These are phyloP conservation scores for Penicillium verhagenii DNA, from an alignment of 495 filamentous ascomycete species.

Conservation along the genomic window DNA sequence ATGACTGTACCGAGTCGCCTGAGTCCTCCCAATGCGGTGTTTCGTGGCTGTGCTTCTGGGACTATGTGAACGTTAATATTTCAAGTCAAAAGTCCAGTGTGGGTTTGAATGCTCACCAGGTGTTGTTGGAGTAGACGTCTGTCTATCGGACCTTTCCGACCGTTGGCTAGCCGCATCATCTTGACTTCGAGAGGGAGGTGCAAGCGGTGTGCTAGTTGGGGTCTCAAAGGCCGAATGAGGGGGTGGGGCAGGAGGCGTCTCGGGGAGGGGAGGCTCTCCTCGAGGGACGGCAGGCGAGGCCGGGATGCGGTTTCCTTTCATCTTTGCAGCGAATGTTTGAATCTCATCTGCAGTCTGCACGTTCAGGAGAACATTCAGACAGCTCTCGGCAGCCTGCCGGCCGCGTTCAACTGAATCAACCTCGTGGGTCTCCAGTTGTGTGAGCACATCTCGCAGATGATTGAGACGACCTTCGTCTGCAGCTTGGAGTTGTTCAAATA, in stretches of 20 bases:
- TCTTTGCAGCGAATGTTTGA: slow-evolving; percentile 70
- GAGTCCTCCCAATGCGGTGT: slow-evolving; percentile 51
- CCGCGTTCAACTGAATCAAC: slow-evolving; percentile 81
- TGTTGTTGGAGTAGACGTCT: slow-evolving; percentile 38
- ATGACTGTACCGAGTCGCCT: slow-evolving; percentile 81
- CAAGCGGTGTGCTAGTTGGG: slow-evolving; percentile 15
- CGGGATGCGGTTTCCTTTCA: slow-evolving; percentile 29
- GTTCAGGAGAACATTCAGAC: slow-evolving; percentile 81
- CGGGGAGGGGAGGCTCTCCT: slow-evolving; percentile 19
- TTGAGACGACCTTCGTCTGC: slow-evolving; percentile 88
- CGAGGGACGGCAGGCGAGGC: slow-evolving; percentile 14
- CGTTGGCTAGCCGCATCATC: slow-evolving; percentile 64
- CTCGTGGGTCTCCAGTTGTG: slow-evolving; percentile 90
- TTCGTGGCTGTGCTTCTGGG: slow-evolving; percentile 36
- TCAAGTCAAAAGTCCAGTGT: slow-evolving; percentile 1
- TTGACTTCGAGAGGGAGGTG: slow-evolving; percentile 42
- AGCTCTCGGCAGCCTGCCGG: slow-evolving; percentile 73
- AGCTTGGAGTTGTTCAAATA: slow-evolving; percentile 92
- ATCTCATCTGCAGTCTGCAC: slow-evolving; percentile 88
- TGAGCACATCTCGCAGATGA: slow-evolving; percentile 87
- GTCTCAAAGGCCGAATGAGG: neutral
- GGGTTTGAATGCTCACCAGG: slow-evolving; percentile 35
- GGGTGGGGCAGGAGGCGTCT: slow-evolving; percentile 10
- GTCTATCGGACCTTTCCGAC: slow-evolving; percentile 45
- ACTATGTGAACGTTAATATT: slow-evolving; percentile 8